Conservation (phyloP, 2,329 filamentous ascomycete species). For the Aspergillus pseudoviridinutans region DNA sequence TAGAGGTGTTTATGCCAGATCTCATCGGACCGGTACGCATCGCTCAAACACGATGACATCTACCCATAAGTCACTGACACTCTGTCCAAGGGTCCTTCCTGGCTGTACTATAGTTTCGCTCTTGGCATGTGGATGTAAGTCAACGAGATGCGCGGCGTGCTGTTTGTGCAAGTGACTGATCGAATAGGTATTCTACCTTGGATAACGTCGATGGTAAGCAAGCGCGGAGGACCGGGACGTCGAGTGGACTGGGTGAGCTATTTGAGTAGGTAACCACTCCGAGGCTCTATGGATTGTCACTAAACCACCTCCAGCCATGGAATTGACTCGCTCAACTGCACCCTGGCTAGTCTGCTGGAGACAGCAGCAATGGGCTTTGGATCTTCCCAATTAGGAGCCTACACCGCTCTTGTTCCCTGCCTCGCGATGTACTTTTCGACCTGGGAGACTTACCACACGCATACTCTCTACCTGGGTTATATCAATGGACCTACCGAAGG, state of each 20-base stretch:
- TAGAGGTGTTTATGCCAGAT: constrained; percentile 82
- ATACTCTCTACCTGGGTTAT: constrained; percentile 91
- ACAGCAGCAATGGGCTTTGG: constrained; percentile 91
- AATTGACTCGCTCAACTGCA: constrained; percentile 97
- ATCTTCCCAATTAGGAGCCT: constrained; percentile 76
- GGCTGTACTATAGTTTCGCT: constrained; percentile 95
- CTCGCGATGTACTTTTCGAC: constrained; percentile 99
- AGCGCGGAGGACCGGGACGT: constrained; percentile 88
- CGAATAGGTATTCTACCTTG: constrained; percentile 76
- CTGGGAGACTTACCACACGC: constrained; percentile 99
- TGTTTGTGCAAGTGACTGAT: constrained; percentile 12
- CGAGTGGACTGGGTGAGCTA: constrained; percentile 88
- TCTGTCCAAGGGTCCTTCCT: constrained; percentile 65
- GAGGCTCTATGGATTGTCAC: constrained; percentile 12
- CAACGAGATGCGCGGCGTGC: neutral
- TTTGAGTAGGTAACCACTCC: constrained; percentile 64
- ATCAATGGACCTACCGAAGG: constrained; percentile 98
- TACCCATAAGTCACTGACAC: constrained; percentile 10
- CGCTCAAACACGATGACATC: neutral
- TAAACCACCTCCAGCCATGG: constrained; percentile 61
- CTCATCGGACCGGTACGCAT: constrained; percentile 75
- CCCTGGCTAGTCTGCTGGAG: constrained; percentile 83
- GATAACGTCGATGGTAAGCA: constrained; percentile 99
- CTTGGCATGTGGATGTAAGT: constrained; percentile 87
- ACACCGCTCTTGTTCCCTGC: constrained; percentile 86